Conservation (phyloP, 169 alveolate species). For the Condylostoma magnum region DNA sequence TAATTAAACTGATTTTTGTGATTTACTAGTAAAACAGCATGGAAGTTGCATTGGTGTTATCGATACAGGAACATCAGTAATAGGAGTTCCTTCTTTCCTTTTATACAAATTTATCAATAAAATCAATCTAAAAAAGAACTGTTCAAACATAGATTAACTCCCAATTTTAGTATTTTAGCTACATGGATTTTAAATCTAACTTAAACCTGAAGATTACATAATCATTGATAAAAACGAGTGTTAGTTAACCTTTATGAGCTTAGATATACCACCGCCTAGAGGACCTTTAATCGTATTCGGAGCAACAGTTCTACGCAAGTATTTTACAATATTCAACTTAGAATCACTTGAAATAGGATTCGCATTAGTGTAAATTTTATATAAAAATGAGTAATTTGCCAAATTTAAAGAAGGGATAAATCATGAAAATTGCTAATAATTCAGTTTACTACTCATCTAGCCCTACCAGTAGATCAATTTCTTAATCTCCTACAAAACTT, state of each 20-base stretch:
- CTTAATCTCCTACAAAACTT: too few species aligned
- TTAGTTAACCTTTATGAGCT: constrained; percentile 8
- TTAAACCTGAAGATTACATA: constrained; percentile 4
- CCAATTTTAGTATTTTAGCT: background rate
- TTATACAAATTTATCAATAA: background rate
- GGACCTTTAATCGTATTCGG: constrained; percentile 22
- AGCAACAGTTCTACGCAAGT: constrained; percentile 13
- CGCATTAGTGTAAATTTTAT: too few species aligned
- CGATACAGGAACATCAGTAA: constrained; percentile 22
- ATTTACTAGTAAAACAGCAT: background rate
- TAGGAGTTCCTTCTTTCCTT: background rate
- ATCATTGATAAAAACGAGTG: background rate
- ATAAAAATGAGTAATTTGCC: too few species aligned
- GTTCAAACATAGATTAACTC: background rate
- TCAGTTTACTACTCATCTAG: too few species aligned
- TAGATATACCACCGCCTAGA: constrained; percentile 2
- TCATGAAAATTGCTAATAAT: too few species aligned
- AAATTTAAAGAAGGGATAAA: too few species aligned
- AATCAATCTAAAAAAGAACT: background rate
- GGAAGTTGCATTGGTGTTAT: constrained; percentile 16
- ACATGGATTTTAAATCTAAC: background rate
- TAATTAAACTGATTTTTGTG: background rate
- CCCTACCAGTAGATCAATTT: too few species aligned
- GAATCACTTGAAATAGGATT: too few species aligned
- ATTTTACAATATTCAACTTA: background rate